These are phyloP conservation scores for Candida berthetii DNA, from an alignment of 805 yeast genomes.

Conservation along the genomic window DNA sequence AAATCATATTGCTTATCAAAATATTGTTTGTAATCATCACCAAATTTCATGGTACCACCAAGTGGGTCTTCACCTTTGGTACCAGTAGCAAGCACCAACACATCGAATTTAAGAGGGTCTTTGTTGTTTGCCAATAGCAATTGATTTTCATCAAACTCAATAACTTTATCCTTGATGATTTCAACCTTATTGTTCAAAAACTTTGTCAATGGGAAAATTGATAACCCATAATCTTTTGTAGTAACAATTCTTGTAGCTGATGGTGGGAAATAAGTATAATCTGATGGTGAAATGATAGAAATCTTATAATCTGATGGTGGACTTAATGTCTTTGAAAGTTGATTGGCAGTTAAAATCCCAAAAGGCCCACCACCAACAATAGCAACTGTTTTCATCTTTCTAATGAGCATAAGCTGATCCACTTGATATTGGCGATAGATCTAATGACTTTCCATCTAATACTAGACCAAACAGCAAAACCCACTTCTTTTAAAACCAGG, in stretches of 20 bases:
- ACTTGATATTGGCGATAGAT: too few relatives aligned
- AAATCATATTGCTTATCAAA: slow-evolving; percentile 7
- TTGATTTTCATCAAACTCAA: slow-evolving; percentile 6
- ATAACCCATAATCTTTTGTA: neutral
- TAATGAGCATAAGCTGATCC: too few relatives aligned
- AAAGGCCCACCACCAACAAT: slow-evolving; percentile 19
- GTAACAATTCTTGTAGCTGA: slow-evolving; percentile 13
- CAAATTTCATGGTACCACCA: slow-evolving; percentile 7
- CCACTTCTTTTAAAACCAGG: too few relatives aligned
- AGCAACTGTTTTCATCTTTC: slow-evolving; percentile 2
- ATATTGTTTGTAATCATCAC: slow-evolving; percentile 10
- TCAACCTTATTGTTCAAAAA: neutral
- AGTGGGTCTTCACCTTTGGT: slow-evolving; percentile 22
- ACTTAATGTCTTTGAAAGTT: slow-evolving; percentile 4
- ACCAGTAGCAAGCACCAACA: slow-evolving; percentile 25
- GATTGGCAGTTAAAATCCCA: slow-evolving; percentile 16
- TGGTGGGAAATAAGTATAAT: slow-evolving; percentile 8
- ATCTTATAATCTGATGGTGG: slow-evolving; percentile 3
- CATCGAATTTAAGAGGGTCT: slow-evolving; percentile 12
- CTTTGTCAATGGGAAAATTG: neutral
- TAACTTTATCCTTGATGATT: slow-evolving; percentile 2
- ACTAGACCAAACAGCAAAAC: too few relatives aligned
- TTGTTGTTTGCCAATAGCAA: slow-evolving; percentile 9
- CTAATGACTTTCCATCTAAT: too few relatives aligned
- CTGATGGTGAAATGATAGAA: slow-evolving; percentile 11